These are phyloP conservation scores for Torrubiellomyces zombiae DNA, from an alignment of 2,329 filamentous ascomycete species.

Conservation along the genomic window DNA sequence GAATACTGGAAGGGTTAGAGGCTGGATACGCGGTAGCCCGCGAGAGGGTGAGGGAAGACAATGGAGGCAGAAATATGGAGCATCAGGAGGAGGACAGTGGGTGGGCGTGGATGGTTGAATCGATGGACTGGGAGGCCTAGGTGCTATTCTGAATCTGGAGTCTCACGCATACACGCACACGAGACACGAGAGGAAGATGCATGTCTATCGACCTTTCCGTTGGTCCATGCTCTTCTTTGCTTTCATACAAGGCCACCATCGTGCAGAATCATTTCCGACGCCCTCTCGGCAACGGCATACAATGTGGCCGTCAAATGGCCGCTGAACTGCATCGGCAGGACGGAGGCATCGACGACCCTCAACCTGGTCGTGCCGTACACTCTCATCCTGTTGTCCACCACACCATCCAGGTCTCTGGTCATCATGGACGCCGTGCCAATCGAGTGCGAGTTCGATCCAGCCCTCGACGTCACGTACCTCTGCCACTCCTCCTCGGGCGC, in stretches of 20 bases:
- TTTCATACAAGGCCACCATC: no score
- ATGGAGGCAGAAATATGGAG: conserved; percentile 23
- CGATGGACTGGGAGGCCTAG: conserved; percentile 20
- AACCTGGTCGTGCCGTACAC: conserved; percentile 20
- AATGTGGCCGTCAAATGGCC: conserved; percentile 6
- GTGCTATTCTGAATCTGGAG: conserved; percentile 1
- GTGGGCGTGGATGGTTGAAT: conserved; percentile 24
- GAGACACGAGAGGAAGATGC: no score
- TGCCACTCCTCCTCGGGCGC: conserved; percentile 6
- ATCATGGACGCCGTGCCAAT: conserved; percentile 34
- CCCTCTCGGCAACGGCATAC: conserved; percentile 7
- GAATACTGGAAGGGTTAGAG: conserved; percentile 42
- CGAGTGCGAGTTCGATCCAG: conserved; percentile 23
- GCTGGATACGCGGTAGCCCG: conserved; percentile 36
- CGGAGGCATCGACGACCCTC: conserved; percentile 7
- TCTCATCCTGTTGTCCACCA: conserved; percentile 27
- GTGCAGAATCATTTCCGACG: conserved; percentile 5
- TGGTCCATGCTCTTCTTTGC: no score
- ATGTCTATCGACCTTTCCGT: not conserved
- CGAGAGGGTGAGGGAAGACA: conserved; percentile 23
- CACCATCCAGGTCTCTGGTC: conserved; percentile 28
- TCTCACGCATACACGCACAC: no score
- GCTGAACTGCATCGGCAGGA: conserved; percentile 7
- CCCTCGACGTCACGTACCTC: conserved; percentile 2
- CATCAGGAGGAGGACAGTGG: conserved; percentile 9